phyloP scores from a whole-genome alignment of 2,329 filamentous ascomycete species.

The Dendryphion nanum region DNA sequence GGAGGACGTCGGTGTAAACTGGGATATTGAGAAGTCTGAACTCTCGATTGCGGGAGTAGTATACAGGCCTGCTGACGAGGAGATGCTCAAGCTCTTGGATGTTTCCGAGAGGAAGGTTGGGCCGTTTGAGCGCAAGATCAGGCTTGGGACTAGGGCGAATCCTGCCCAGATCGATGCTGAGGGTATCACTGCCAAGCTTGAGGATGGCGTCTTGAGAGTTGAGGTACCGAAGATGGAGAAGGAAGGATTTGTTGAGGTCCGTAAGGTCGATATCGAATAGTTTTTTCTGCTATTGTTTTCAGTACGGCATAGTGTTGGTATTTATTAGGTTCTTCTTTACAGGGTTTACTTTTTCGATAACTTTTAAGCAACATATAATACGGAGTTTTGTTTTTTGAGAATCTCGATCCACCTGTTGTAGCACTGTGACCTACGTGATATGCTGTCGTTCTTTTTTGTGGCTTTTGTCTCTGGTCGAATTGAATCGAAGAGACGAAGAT shows the following conservation, averaged over 20 bases:
- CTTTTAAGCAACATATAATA: too few relatives aligned
- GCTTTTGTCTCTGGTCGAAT: too few relatives aligned
- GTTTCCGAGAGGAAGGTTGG: constrained; percentile 70
- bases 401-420: too few relatives aligned
- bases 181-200: constrained; percentile 70
- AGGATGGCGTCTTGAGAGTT: constrained; percentile 75
- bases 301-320: too few relatives aligned
- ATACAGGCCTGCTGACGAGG: constrained; percentile 68
- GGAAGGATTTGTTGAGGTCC: constrained; percentile 60
- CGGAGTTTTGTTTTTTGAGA: too few relatives aligned
- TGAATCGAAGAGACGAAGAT: too few relatives aligned
- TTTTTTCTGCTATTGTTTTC: too few relatives aligned
- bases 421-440: too few relatives aligned
- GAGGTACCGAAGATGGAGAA: constrained; percentile 69
- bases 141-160: constrained; percentile 54
- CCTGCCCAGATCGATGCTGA: constrained; percentile 65
- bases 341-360: too few relatives aligned
- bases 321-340: too few relatives aligned
- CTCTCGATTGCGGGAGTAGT: constrained; percentile 71
- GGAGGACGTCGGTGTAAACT: constrained; percentile 73
- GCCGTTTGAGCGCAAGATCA: constrained; percentile 69
- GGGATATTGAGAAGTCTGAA: constrained; percentile 66
- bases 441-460: too few relatives aligned
- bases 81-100: constrained; percentile 62
- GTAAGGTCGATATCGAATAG: constrained; percentile 54